Conservation (phyloP, 352 stramenopile genomes). For the Phytophthora sansomeana region DNA sequence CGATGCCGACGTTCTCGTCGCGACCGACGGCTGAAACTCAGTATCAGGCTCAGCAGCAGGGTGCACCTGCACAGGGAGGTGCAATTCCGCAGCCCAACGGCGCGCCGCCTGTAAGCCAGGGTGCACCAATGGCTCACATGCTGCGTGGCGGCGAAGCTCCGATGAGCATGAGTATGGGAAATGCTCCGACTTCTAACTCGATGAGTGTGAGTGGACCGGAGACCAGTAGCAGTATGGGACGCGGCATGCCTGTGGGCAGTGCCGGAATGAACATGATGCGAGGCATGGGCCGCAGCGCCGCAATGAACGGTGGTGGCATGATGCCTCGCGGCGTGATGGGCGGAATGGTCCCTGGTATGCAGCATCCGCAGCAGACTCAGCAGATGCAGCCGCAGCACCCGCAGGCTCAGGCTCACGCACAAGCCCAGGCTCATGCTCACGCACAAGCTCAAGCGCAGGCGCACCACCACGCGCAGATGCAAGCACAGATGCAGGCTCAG, state of each 20-base stretch:
- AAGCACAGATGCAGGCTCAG: conserved; percentile 67
- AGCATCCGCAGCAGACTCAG: conserved; percentile 63
- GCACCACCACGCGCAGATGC: conserved; percentile 66
- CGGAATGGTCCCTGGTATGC: conserved; percentile 73
- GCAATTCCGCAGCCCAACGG: conserved; percentile 37
- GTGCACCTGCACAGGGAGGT: conserved; percentile 31
- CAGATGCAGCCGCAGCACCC: conserved; percentile 66
- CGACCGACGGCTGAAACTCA: conserved; percentile 67
- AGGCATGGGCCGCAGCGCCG: conserved; percentile 59
- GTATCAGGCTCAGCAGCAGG: conserved; percentile 61
- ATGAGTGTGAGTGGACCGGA: conserved; percentile 51
- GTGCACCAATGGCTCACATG: conserved; percentile 64
- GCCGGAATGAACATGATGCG: conserved; percentile 79
- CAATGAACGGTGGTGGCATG: conserved; percentile 70
- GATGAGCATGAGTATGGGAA: conserved; percentile 64
- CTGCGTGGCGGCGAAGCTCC: conserved; percentile 53
- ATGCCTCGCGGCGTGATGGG: conserved; percentile 74
- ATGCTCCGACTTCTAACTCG: conserved; percentile 42
- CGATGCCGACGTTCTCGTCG: conserved; percentile 86
- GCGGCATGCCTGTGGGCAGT: conserved; percentile 50
- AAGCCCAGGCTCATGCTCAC: conserved; percentile 66
- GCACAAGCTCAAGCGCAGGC: conserved; percentile 69
- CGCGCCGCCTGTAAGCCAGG: conserved; percentile 38
- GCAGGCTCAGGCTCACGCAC: conserved; percentile 63
- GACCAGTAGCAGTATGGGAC: conserved; percentile 58